Percentiles rank a stretch among this genome's conserved stretches.
These are phyloP conservation scores for Primulina tabacum DNA, from an alignment of 257 asterid species.

Conservation along the genomic window DNA sequence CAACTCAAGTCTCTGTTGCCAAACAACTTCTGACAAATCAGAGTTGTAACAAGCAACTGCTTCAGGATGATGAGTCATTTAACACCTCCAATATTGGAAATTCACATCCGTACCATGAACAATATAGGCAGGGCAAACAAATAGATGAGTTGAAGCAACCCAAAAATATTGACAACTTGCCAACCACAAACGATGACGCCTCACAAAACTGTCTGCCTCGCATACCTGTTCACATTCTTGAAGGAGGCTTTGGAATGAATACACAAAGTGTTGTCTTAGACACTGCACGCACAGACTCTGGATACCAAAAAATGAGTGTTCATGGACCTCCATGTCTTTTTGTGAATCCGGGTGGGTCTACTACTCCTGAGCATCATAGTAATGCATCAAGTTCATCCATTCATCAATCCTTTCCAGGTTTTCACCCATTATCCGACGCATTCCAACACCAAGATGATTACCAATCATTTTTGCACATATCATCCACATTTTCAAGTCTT, in stretches of 20 bases:
- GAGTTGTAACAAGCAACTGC: constrained; percentile 35
- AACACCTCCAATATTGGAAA: constrained; percentile 35
- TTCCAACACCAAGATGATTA: constrained; percentile 60
- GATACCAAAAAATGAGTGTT: constrained; percentile 39
- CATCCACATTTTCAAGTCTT: constrained; percentile 74
- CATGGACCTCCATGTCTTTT: constrained; percentile 41
- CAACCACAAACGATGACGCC: constrained; percentile 41
- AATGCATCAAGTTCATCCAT: constrained; percentile 50
- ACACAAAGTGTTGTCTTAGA: constrained; percentile 37
- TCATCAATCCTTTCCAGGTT: constrained; percentile 57
- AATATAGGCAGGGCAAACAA: constrained; percentile 30
- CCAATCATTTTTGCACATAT: constrained; percentile 54
- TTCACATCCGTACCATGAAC: constrained; percentile 37
- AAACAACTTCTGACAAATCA: constrained; percentile 39
- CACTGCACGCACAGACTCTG: constrained; percentile 35
- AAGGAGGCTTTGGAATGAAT: constrained; percentile 49
- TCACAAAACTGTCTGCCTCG: constrained; percentile 63
- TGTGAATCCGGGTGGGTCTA: constrained; percentile 47
- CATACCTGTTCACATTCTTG: constrained; percentile 86
- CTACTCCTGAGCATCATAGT: constrained; percentile 45
- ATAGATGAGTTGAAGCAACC: constrained; percentile 39
- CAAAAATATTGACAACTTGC: constrained; percentile 32
- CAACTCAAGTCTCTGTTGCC: constrained; percentile 47
- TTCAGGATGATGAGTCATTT: constrained; percentile 36
- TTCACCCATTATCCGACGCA: constrained; percentile 59